Conservation (phyloP, 108 stramenopile species). For the Stephanodiscus minutulus region DNA sequence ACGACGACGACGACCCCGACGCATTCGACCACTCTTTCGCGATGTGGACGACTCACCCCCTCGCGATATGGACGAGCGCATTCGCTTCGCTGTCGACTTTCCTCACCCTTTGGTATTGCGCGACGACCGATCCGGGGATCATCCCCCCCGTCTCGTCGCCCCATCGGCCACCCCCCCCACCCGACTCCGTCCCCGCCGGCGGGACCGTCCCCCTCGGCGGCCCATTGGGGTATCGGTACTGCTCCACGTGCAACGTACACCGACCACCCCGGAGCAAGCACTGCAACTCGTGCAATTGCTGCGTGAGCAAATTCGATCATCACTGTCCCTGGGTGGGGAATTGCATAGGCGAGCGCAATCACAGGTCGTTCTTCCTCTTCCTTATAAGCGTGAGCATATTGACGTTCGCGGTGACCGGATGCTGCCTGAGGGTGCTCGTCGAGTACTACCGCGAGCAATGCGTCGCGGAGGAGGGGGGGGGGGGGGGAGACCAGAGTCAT, state of each 20-base stretch:
- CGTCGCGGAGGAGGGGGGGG: slow-evolving; percentile 10
- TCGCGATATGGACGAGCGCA: slow-evolving; percentile 46
- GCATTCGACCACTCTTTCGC: too few species aligned
- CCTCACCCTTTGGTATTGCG: slow-evolving; percentile 70
- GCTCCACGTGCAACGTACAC: slow-evolving; percentile 85
- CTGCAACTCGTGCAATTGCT: slow-evolving; percentile 93
- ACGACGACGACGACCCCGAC: too few species aligned
- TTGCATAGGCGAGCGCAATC: slow-evolving; percentile 95
- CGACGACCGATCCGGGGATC: slow-evolving; percentile 86
- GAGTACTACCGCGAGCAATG: slow-evolving; percentile 43
- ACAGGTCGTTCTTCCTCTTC: slow-evolving; percentile 86
- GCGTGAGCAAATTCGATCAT: slow-evolving; percentile 94
- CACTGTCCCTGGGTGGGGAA: slow-evolving; percentile 90
- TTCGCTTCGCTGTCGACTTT: slow-evolving; percentile 42
- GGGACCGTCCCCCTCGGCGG: slow-evolving; percentile 64
- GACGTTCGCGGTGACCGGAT: slow-evolving; percentile 56
- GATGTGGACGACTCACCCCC: slow-evolving; percentile 33
- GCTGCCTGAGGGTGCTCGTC: slow-evolving; percentile 54
- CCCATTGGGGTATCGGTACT: slow-evolving; percentile 85
- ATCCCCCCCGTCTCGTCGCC: slow-evolving; percentile 73
- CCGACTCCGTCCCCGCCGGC: slow-evolving; percentile 42
- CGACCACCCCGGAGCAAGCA: slow-evolving; percentile 93
- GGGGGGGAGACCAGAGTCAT: neutral
- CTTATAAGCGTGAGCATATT: slow-evolving; percentile 54
- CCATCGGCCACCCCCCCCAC: slow-evolving; percentile 62